Conservation (phyloP, 257 asterid species). For the Solanum medicagineum region DNA sequence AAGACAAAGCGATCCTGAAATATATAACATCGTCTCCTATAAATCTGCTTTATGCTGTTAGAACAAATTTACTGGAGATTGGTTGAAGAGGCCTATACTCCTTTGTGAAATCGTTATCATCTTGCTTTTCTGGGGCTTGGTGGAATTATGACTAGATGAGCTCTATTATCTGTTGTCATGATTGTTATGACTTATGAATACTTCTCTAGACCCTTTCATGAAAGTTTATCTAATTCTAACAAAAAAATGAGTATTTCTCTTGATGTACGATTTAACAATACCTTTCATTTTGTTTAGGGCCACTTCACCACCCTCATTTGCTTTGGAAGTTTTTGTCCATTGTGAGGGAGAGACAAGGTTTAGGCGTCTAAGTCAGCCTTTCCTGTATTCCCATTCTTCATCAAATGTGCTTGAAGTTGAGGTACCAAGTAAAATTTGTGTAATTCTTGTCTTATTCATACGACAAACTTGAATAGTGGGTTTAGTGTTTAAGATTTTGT, state of each 20-base stretch:
- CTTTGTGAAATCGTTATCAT: neutral
- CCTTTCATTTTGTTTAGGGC: constrained; percentile 34
- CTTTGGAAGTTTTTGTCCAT: constrained; percentile 84
- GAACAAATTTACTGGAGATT: neutral
- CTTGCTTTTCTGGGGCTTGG: neutral
- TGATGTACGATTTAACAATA: neutral
- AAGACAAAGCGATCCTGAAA: neutral
- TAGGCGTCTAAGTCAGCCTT: constrained; percentile 88
- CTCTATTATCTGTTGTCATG: neutral
- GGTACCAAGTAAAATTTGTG: constrained; percentile 26
- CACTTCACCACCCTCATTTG: constrained; percentile 89
- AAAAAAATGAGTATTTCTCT: neutral
- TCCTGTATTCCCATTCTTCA: constrained; percentile 85
- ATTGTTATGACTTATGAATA: neutral
- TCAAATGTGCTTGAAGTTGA: constrained; percentile 92
- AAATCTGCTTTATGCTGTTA: neutral
- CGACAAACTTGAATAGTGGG: neutral
- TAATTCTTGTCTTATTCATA: neutral
- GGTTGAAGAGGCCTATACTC: neutral
- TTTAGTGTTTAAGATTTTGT: neutral
- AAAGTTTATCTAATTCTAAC: neutral
- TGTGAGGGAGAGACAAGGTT: constrained; percentile 93
- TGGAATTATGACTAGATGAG: neutral
- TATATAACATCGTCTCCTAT: neutral
- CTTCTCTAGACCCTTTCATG: neutral